Percentiles rank a stretch among this genome's conserved stretches.
Conservation (phyloP, 805 yeast genomes). For the Tetrapisispora fleetii region DNA sequence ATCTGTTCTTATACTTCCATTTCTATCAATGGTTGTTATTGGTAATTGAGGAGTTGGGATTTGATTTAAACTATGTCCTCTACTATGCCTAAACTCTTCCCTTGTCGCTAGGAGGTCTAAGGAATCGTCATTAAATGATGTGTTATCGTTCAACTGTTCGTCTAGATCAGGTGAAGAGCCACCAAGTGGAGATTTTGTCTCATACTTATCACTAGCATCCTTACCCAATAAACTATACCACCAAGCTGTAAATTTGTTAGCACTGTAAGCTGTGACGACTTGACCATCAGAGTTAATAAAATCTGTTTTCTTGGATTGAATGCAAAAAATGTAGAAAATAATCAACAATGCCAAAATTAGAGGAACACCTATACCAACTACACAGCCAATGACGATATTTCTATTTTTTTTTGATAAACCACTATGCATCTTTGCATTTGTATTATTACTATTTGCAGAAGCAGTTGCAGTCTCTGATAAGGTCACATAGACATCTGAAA, state of each 20-base stretch:
- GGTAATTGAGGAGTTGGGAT: neutral
- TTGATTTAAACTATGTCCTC: neutral
- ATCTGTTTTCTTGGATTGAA: constrained; percentile 24
- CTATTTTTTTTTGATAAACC: constrained; percentile 43
- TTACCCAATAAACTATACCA: constrained; percentile 26
- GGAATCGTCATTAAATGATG: neutral
- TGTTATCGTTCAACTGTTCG: constrained; percentile 1
- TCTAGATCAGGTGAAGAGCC: constrained; percentile 4
- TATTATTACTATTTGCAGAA: constrained; percentile 7
- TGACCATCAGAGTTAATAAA: constrained; percentile 31
- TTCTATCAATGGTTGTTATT: constrained; percentile 1
- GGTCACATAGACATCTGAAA: constrained; percentile 26
- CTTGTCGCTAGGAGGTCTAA: neutral
- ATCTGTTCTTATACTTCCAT: neutral
- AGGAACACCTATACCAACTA: constrained; percentile 65
- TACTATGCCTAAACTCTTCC: neutral
- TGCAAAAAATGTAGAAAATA: constrained; percentile 23
- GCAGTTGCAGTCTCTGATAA: constrained; percentile 24
- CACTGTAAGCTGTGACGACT: constrained; percentile 28
- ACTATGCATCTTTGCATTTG: constrained; percentile 5
- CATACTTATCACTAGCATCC: constrained; percentile 16
- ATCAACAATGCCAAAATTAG: constrained; percentile 26
- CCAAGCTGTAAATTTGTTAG: constrained; percentile 23
- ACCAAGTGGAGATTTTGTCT: constrained; percentile 19
- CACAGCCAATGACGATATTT: constrained; percentile 55